Percentiles rank a stretch among this genome's conserved stretches.
These are phyloP conservation scores for Pseudodiploospora longispora DNA, from an alignment of 2,329 filamentous ascomycete species.

Conservation along the genomic window DNA sequence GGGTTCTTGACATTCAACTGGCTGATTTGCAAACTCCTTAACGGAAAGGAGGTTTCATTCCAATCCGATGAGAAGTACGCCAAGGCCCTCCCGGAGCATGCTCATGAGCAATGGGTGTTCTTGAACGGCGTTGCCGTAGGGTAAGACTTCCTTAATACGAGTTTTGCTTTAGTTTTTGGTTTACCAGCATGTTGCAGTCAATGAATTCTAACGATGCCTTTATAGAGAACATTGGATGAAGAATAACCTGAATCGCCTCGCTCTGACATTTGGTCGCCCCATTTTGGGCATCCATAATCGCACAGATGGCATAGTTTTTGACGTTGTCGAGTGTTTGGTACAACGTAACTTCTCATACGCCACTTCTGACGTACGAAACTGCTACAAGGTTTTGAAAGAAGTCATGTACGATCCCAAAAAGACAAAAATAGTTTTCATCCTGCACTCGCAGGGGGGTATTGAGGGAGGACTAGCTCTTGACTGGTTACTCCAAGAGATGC, in stretches of 20 bases:
- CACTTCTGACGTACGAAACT: constrained; percentile 57
- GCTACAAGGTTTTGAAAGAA: constrained; percentile 54
- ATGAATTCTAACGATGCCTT: not conserved
- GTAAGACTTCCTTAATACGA: constrained; percentile 28
- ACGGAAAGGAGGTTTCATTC: constrained; percentile 42
- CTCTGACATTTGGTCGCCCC: constrained; percentile 62
- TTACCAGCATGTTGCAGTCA: not conserved
- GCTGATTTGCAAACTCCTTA: constrained; percentile 40
- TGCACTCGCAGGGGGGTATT: constrained; percentile 73
- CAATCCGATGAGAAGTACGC: constrained; percentile 47
- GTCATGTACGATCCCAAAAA: constrained; percentile 53
- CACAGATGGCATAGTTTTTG: constrained; percentile 67
- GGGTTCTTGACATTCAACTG: constrained; percentile 43
- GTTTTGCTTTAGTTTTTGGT: not conserved
- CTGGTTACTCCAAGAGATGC: constrained; percentile 66
- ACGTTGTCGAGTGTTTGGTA: constrained; percentile 68
- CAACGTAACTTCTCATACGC: constrained; percentile 69
- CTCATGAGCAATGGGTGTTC: constrained; percentile 70
- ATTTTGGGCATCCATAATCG: constrained; percentile 68
- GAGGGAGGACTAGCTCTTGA: constrained; percentile 66
- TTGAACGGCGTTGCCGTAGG: constrained; percentile 63
- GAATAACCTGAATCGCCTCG: constrained; percentile 61
- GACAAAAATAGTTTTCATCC: constrained; percentile 63
- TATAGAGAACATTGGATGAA: constrained; percentile 56
- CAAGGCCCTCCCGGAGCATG: constrained; percentile 38